Evolutionary conservation across 768 basidiomycete genomes (phyloP), one percentile per base, ranked within the genome.

Genomic region (Inosperma sp.): DNA sequence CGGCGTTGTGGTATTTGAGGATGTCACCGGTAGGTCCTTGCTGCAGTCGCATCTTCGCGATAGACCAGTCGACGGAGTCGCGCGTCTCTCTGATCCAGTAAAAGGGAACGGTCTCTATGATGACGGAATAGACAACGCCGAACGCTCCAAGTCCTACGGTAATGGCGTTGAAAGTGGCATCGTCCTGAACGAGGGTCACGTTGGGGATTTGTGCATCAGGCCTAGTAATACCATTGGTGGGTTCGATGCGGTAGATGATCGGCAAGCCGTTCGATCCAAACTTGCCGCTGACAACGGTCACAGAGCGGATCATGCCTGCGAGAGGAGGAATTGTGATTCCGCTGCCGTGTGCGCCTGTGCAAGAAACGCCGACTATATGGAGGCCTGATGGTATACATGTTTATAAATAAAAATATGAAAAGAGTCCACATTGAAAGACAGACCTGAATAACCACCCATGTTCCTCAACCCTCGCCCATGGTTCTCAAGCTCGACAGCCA

Each of bases 41-140:
- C n/a, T 17, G 46, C 10, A 47, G 33, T 3, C 7, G 1, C 8
- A 25, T 35, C 23, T 36, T 47, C 3, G 5, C 46, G 1, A 3
- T 30, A 25, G 46, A n/a, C 46, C 46, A 47, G 2, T 47, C 46
- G 6, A 47, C 13, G n/a, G 13, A 16, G 2, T 47, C 46, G 4
- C 46, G 46, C 22, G 46, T 47, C 33, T 47, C 9, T 17, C 27
- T 47, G 33, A 47, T 26, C 46, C 46, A 47, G 27, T 47, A 47
- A 17, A 47, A 47, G 0, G 46, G 46, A 7, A 47, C 46, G 33
- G 46, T 47, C 12, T 47, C 46, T n/a, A 47, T 47, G 9, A 25
- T 47, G 10, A 47, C 33, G n/a, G 33, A 17, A 21, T 47, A 47
- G 5, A 36, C 46, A 5, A 47, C 46, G 10, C 46, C 46, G 16